Conservation (phyloP, 176 grass and related monocot species). For the Poa pratensis region DNA sequence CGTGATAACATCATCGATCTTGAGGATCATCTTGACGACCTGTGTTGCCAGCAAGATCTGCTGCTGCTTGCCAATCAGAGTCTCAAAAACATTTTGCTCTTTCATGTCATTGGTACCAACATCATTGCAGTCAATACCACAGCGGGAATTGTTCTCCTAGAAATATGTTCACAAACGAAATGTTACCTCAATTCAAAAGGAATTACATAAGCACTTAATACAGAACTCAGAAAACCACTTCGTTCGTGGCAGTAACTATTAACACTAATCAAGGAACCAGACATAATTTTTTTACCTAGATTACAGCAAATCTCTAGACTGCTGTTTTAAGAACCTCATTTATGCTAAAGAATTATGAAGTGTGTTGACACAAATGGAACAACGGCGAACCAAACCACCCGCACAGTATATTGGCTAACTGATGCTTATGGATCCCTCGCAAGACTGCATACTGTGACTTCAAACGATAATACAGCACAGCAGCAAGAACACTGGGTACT, state of each 20-base stretch:
- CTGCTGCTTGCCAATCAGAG: conserved; percentile 89
- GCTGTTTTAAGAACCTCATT: too few species aligned
- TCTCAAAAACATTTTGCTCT: conserved; percentile 83
- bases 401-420: too few species aligned
- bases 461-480: not conserved
- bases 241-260: not conserved
- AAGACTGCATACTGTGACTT: not conserved
- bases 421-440: too few species aligned
- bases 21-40: conserved; percentile 95
- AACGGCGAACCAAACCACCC: not conserved
- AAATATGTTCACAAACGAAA: conserved; percentile 35
- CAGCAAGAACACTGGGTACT: not conserved
- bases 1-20: conserved; percentile 84
- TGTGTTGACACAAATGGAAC: too few species aligned
- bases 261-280: not conserved
- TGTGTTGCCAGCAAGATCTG: conserved; percentile 81
- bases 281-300: not conserved
- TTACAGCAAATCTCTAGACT: not conserved
- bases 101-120: conserved; percentile 81
- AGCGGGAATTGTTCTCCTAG: conserved; percentile 74
- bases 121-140: conserved; percentile 91
- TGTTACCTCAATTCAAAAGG: not conserved
- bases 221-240: not conserved
- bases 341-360: too few species aligned
- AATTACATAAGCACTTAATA: not conserved